These are phyloP conservation scores for Carex kokanica DNA, from an alignment of 176 grass and related monocot genomes.

Conservation along the genomic window DNA sequence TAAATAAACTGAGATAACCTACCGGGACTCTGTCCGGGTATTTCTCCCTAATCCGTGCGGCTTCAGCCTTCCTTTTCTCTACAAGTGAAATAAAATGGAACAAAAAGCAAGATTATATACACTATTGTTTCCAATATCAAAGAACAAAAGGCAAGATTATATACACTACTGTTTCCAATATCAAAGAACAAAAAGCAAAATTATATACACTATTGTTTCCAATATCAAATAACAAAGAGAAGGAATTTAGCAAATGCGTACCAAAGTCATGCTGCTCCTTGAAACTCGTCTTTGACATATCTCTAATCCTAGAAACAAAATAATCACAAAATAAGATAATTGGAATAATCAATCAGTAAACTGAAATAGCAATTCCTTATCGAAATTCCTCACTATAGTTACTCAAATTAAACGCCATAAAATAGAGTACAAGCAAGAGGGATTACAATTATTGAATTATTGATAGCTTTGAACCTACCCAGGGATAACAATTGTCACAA, in stretches of 20 bases:
- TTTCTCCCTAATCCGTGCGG: slow-evolving; percentile 29
- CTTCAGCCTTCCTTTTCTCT: slow-evolving; percentile 37
- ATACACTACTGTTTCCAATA: not conserved
- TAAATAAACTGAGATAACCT: not conserved
- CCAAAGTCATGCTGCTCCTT: slow-evolving; percentile 37
- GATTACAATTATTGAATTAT: not conserved
- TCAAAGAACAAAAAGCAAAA: not conserved
- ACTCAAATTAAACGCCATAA: not conserved
- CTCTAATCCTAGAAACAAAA: not conserved
- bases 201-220: not conserved
- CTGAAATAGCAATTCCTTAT: not conserved
- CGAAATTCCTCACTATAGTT: not conserved
- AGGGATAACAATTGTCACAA: not conserved
- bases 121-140: not conserved
- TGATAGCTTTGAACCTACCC: not conserved
- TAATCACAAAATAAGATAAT: not conserved
- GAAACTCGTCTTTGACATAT: slow-evolving; percentile 37
- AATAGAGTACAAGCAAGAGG: not conserved
- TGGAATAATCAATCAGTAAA: not conserved
- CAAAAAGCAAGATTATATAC: slow-evolving; percentile 4
- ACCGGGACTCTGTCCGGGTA: slow-evolving; percentile 39
- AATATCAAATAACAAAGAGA: not conserved
- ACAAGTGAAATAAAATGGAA: not conserved
- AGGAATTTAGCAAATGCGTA: not conserved
- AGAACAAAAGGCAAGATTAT: not conserved